A percentile compares a stretch with the other conserved stretches of the same genome.
Evolutionary conservation across 148 eudicot genomes (phyloP).

Genomic region (Chenopodium album): DNA sequence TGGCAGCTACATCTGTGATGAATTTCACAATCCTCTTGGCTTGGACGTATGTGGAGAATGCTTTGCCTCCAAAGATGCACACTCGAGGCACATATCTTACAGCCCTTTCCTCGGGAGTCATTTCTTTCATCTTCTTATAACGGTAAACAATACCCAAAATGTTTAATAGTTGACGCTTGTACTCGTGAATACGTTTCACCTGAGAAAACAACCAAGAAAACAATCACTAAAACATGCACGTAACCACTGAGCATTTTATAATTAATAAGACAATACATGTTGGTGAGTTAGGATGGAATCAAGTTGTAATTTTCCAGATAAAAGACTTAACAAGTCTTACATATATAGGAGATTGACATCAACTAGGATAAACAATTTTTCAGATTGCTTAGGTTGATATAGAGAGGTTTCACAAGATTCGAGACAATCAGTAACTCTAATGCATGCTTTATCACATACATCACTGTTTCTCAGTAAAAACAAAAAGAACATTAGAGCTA

Average conservation of each 20-base stretch:
- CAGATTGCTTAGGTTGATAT: background rate
- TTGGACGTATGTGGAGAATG: constrained; percentile 91
- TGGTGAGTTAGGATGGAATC: background rate
- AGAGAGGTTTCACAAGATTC: background rate
- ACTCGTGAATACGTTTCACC: constrained; percentile 96
- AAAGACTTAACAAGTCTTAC: background rate
- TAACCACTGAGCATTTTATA: constrained; percentile 6
- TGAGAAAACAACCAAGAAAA: constrained; percentile 33
- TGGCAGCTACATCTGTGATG: constrained; percentile 87
- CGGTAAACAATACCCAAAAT: constrained; percentile 90
- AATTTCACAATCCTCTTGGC: constrained; percentile 97
- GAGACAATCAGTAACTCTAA: background rate
- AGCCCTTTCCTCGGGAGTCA: constrained; percentile 64
- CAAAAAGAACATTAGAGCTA: background rate
- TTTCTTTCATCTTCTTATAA: constrained; percentile 95
- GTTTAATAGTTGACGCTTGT: constrained; percentile 87
- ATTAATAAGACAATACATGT: background rate
- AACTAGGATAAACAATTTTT: background rate
- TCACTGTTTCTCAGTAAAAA: background rate
- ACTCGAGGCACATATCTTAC: constrained; percentile 76
- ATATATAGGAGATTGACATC: background rate
- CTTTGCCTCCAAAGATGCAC: constrained; percentile 97
- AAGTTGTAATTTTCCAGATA: background rate
- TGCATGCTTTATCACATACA: background rate
- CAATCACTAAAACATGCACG: background rate